Evolutionary conservation across 73 alveolate genomes (phyloP).

Genomic region (Paramecium bursaria): DNA sequence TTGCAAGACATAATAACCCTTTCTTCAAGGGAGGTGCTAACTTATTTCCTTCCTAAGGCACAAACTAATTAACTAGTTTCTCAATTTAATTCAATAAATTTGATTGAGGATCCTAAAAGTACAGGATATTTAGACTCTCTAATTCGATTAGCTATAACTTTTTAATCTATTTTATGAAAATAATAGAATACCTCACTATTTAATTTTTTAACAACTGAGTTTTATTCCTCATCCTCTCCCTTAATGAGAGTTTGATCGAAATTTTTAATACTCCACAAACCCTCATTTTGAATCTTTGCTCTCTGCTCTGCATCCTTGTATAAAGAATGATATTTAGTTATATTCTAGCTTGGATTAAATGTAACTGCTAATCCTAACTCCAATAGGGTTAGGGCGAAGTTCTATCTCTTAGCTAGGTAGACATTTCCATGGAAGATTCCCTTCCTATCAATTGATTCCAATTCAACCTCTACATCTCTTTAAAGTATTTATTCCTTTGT

Average conservation of each 20-base stretch:
- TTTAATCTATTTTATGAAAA: slow-evolving; percentile 56
- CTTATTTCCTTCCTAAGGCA: slow-evolving; percentile 70
- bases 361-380: slow-evolving; percentile 84
- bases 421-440: slow-evolving; percentile 93
- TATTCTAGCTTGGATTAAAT: slow-evolving; percentile 66
- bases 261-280: slow-evolving; percentile 45
- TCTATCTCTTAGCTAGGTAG: slow-evolving; percentile 74
- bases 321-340: slow-evolving; percentile 51
- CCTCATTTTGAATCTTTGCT: slow-evolving; percentile 40
- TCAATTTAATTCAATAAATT: slow-evolving; percentile 79
- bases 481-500: slow-evolving; percentile 85
- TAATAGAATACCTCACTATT: slow-evolving; percentile 38
- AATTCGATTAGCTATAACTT: slow-evolving; percentile 83
- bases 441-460: slow-evolving; percentile 86
- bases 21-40: slow-evolving; percentile 87
- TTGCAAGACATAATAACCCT: slow-evolving; percentile 93
- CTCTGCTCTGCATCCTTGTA: slow-evolving; percentile 54
- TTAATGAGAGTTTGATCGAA: slow-evolving; percentile 22
- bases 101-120: slow-evolving; percentile 77
- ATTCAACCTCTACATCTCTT: slow-evolving; percentile 89
- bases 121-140: slow-evolving; percentile 82
- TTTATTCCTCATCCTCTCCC: slow-evolving; percentile 25
- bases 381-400: slow-evolving; percentile 79
- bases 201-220: not conserved
- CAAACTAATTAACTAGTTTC: slow-evolving; percentile 74